Evolutionary conservation across 2,329 filamentous ascomycete species (phyloP).

Genomic region (Aureobasidium melanogenum): DNA sequence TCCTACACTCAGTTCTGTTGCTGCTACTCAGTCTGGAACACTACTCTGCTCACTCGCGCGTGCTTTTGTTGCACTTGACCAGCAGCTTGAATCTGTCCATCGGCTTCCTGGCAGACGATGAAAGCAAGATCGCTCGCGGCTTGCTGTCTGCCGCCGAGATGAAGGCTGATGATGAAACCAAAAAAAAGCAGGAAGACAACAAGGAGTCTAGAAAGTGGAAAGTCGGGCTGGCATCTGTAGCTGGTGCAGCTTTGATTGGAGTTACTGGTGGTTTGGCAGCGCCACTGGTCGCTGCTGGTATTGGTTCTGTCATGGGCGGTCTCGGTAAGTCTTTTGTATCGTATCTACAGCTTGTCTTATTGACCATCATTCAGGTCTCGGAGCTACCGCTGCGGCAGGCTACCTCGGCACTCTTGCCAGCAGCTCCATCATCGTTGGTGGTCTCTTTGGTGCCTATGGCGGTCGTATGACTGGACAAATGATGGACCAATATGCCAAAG

Average conservation of each 20-base stretch:
- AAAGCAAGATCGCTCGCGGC: slow-evolving; percentile 64
- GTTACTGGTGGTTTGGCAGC: slow-evolving; percentile 72
- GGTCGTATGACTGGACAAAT: slow-evolving; percentile 74
- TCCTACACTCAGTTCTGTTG: slow-evolving; percentile 29
- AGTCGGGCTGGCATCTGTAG: slow-evolving; percentile 78
- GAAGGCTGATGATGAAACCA: slow-evolving; percentile 66
- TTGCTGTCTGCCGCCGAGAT: slow-evolving; percentile 71
- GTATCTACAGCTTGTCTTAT: neutral
- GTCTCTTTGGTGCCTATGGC: slow-evolving; percentile 86
- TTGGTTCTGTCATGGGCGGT: slow-evolving; percentile 72
- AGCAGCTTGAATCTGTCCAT: slow-evolving; percentile 26
- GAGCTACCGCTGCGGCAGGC: slow-evolving; percentile 63
- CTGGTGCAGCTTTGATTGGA: slow-evolving; percentile 78
- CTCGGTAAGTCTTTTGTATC: slow-evolving; percentile 25
- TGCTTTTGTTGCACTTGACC: slow-evolving; percentile 26
- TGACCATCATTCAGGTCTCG: slow-evolving; percentile 45
- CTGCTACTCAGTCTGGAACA: slow-evolving; percentile 31
- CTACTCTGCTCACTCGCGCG: slow-evolving; percentile 29
- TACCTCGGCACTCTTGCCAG: slow-evolving; percentile 74
- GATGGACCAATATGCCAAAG: slow-evolving; percentile 78
- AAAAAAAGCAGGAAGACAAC: slow-evolving; percentile 60
- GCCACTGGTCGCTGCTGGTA: slow-evolving; percentile 65
- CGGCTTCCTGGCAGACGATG: slow-evolving; percentile 25
- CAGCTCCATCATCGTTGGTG: slow-evolving; percentile 69
- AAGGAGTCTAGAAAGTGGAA: slow-evolving; percentile 65